phyloP scores from a whole-genome alignment of 768 basidiomycete species.

The Amyloporia xantha region DNA sequence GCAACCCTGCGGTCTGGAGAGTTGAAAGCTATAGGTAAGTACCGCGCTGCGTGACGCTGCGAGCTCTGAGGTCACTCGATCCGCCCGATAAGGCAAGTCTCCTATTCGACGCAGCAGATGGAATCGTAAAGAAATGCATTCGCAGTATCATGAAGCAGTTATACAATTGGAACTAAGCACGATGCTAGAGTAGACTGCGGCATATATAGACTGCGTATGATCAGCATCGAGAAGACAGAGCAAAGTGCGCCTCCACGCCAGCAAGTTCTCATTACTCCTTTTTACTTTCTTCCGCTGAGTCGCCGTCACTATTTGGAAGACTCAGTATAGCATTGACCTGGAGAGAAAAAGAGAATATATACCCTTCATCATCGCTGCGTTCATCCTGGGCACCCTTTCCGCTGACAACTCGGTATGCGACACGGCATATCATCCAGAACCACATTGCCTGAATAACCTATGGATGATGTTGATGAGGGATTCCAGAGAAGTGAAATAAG shows the following conservation, averaged over 20 bases:
- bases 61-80: constrained; percentile 20
- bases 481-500: too few species aligned
- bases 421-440: constrained; percentile 79
- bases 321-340: too few species aligned
- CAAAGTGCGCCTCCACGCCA: too few species aligned
- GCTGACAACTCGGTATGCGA: constrained; percentile 75
- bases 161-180: background rate
- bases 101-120: background rate
- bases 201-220: background rate
- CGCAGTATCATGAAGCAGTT: background rate
- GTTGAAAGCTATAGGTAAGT: background rate
- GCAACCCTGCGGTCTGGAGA: background rate
- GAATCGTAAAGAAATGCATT: background rate
- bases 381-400: constrained; percentile 76
- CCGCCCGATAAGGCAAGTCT: constrained; percentile 23
- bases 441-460: constrained; percentile 75
- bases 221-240: background rate
- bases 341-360: constrained; percentile 17
- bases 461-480: background rate
- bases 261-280: constrained; percentile 13
- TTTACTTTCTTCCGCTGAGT: constrained; percentile 29
- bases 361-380: constrained; percentile 82
- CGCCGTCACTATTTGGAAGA: too few species aligned
- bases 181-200: background rate
- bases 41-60: constrained; percentile 5